Percentiles rank a stretch among this genome's conserved stretches.
These are phyloP conservation scores for Nevesoporus exiguus DNA, from an alignment of 768 basidiomycete genomes.

Conservation along the genomic window DNA sequence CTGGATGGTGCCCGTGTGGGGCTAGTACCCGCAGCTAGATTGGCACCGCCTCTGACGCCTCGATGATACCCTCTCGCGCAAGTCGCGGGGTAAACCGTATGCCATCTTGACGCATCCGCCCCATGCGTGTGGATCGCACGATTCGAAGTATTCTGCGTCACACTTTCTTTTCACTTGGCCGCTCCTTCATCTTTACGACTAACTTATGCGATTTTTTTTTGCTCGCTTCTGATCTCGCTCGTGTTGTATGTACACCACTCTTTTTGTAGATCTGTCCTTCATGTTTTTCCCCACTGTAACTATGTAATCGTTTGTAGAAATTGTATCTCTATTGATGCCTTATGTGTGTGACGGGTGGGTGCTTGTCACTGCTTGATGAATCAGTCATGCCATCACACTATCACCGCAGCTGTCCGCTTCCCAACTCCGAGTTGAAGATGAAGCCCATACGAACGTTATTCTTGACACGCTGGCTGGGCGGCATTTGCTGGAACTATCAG, in stretches of 20 bases:
- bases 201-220: constrained; percentile 14
- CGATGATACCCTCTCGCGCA: constrained; percentile 2
- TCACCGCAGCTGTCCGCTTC: no score
- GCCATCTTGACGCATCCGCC: neutral
- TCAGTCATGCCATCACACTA: no score
- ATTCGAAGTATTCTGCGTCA: neutral
- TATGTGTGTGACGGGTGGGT: neutral
- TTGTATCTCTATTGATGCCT: neutral
- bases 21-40: constrained; percentile 11
- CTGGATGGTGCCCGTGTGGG: neutral
- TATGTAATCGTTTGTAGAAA: neutral
- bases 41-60: neutral
- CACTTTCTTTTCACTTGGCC: neutral
- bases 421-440: no score
- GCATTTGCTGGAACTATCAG: neutral
- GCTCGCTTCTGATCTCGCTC: constrained; percentile 6
- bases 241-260: constrained; percentile 12
- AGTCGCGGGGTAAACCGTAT: constrained; percentile 6
- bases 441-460: no score
- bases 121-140: neutral
- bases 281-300: neutral
- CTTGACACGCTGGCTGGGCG: neutral
- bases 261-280: constrained; percentile 6
- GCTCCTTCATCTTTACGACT: constrained; percentile 4
- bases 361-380: no score